Evolutionary conservation across 2,329 filamentous ascomycete species (phyloP).

Genomic region (Dactylellina drechsleri): DNA sequence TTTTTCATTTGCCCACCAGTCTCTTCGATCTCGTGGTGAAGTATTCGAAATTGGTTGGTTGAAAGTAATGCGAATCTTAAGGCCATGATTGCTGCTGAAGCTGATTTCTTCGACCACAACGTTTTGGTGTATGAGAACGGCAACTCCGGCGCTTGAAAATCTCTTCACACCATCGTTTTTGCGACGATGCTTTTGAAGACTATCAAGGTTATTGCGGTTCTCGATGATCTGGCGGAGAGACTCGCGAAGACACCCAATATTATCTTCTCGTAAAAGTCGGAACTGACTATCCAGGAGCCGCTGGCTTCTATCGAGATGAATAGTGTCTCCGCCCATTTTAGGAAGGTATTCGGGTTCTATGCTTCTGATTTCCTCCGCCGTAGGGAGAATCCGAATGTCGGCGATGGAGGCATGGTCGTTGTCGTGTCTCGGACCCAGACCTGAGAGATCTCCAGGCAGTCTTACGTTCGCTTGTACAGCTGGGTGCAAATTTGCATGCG

Average conservation of each 20-base stretch:
- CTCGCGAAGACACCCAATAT: slow-evolving; percentile 58
- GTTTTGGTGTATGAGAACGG: slow-evolving; percentile 17
- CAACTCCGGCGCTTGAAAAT: slow-evolving; percentile 35
- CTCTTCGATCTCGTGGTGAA: slow-evolving; percentile 26
- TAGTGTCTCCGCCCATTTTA: slow-evolving; percentile 51
- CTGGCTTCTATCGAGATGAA: slow-evolving; percentile 58
- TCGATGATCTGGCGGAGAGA: slow-evolving; percentile 58
- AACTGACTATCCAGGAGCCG: slow-evolving; percentile 60
- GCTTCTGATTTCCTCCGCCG: slow-evolving; percentile 59
- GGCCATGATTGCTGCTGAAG: slow-evolving; percentile 22
- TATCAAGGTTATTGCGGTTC: slow-evolving; percentile 53
- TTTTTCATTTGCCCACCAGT: slow-evolving; percentile 57
- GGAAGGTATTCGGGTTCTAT: slow-evolving; percentile 56
- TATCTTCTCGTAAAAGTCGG: slow-evolving; percentile 59
- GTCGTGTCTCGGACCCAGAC: slow-evolving; percentile 58
- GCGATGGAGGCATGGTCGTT: slow-evolving; percentile 59
- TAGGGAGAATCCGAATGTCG: slow-evolving; percentile 60
- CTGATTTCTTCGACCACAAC: neutral
- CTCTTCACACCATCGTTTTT: slow-evolving; percentile 50
- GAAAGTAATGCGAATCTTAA: slow-evolving; percentile 55
- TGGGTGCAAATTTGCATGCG: slow-evolving; percentile 25
- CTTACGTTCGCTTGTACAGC: slow-evolving; percentile 52
- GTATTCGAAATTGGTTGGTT: slow-evolving; percentile 42
- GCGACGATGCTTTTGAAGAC: slow-evolving; percentile 12
- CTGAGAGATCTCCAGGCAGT: slow-evolving; percentile 57